These are phyloP conservation scores for Cardamine chenopodiifolia DNA, from an alignment of 345 rosid genomes.

Conservation along the genomic window DNA sequence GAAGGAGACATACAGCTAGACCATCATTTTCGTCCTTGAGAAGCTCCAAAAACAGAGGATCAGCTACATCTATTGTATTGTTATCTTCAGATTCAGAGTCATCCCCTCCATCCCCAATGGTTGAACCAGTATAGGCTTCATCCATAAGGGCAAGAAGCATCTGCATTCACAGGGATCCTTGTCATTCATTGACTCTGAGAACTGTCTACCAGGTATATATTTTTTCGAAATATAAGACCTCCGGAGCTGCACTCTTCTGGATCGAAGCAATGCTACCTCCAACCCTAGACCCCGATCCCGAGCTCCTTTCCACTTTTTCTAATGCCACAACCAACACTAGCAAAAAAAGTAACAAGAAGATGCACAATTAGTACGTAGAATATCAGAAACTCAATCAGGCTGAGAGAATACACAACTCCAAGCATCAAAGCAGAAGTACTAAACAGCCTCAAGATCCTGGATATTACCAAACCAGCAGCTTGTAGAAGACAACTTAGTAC, in stretches of 20 bases:
- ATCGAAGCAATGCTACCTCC: conserved; percentile 92
- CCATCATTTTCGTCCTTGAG: conserved; percentile 99
- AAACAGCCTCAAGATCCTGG: conserved; percentile 10
- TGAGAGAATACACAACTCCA: conserved; percentile 4
- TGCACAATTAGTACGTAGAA: conserved; percentile 8
- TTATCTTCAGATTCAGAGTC: conserved; percentile 94
- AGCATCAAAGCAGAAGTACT: background rate
- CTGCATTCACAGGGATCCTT: conserved; percentile 47
- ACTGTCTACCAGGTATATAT: conserved; percentile 22
- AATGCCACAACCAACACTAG: conserved; percentile 86
- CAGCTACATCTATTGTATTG: conserved; percentile 75
- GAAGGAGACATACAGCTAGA: conserved; percentile 67
- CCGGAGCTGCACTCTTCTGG: conserved; percentile 95
- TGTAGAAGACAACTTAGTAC: background rate
- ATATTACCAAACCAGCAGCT: background rate
- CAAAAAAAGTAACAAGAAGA: conserved; percentile 26
- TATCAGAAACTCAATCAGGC: background rate
- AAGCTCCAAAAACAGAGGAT: conserved; percentile 92
- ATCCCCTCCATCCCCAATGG: conserved; percentile 84
- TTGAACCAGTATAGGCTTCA: conserved; percentile 98
- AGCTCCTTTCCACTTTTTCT: conserved; percentile 86
- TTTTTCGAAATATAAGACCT: conserved; percentile 52
- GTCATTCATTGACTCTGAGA: conserved; percentile 9
- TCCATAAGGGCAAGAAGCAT: conserved; percentile 99
- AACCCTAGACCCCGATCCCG: conserved; percentile 70